A percentile compares a stretch with the other conserved stretches of the same genome.
phyloP scores from a whole-genome alignment of 176 grass and related monocot genomes.

The Calamus simplicifolius region DNA sequence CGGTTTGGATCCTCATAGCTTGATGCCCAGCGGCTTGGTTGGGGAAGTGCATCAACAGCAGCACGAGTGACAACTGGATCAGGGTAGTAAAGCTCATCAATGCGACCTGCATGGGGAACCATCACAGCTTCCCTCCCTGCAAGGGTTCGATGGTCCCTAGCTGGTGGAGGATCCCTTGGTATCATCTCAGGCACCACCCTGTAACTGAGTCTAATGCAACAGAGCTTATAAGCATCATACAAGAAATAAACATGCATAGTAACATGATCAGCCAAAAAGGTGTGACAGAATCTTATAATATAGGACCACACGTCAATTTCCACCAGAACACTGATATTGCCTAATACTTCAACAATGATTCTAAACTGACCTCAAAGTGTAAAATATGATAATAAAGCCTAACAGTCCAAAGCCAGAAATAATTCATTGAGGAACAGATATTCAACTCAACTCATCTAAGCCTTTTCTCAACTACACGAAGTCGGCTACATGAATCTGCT shows the following conservation, averaged over 20 bases:
- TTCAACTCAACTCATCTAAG: no score
- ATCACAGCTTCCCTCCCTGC: neutral
- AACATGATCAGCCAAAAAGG: neutral
- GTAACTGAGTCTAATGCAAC: neutral
- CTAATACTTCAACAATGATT: no score
- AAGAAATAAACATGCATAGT: neutral
- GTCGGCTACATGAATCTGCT: no score
- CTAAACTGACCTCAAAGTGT: no score
- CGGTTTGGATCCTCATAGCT: slow-evolving; percentile 8
- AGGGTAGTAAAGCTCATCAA: slow-evolving; percentile 10
- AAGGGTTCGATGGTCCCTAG: neutral
- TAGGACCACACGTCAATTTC: neutral
- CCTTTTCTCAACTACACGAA: no score
- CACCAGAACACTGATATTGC: no score
- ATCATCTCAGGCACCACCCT: slow-evolving; percentile 7
- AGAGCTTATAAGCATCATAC: neutral
- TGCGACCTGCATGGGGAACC: neutral
- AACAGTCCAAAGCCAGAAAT: no score
- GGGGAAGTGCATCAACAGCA: neutral
- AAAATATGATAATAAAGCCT: no score
- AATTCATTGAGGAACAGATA: no score
- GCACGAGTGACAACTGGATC: neutral
- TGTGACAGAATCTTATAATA: neutral
- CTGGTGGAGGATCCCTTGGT: slow-evolving; percentile 5
- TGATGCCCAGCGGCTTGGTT: neutral